Percentiles rank a stretch among this genome's conserved stretches.
Conservation (phyloP, 768 basidiomycete species). For the Amyloporia xantha region DNA sequence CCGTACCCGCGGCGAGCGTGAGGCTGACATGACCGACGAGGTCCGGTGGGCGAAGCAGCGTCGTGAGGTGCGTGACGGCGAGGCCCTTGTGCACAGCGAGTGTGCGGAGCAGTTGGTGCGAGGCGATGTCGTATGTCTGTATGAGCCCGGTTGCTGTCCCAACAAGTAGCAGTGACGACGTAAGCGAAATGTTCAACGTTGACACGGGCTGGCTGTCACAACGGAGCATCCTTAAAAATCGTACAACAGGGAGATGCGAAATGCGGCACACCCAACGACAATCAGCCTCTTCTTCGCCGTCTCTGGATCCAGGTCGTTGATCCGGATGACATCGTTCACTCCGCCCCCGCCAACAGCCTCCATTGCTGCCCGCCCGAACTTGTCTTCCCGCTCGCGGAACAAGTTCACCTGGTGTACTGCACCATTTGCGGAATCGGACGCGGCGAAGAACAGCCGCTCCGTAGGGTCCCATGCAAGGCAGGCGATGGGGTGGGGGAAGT, state of each 20-base stretch:
- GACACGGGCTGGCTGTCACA: conserved; percentile 61
- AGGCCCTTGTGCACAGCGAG: conserved; percentile 65
- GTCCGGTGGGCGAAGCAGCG: conserved; percentile 83
- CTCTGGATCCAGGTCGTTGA: conserved; percentile 47
- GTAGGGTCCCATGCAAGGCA: conserved; percentile 73
- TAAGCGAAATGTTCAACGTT: conserved; percentile 68
- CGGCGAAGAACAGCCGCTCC: conserved; percentile 87
- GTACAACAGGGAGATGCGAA: background rate
- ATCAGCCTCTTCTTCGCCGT: conserved; percentile 56
- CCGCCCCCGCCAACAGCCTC: conserved; percentile 78
- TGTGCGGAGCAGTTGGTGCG: conserved; percentile 83
- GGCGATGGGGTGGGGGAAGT: conserved; percentile 73
- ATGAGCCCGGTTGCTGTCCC: conserved; percentile 73
- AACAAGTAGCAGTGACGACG: conserved; percentile 70
- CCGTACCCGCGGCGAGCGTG: conserved; percentile 31
- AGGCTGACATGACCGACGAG: conserved; percentile 76
- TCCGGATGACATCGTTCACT: conserved; percentile 58
- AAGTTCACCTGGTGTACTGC: conserved; percentile 76
- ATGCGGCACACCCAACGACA: conserved; percentile 46
- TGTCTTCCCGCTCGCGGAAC: conserved; percentile 55
- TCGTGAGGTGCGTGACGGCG: conserved; percentile 65
- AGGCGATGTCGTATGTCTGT: conserved; percentile 80
- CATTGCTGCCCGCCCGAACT: conserved; percentile 41
- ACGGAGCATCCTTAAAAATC: background rate
- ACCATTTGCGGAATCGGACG: conserved; percentile 65